Conservation (phyloP, 2,329 filamentous ascomycete species). For the Colletotrichum scovillei region DNA sequence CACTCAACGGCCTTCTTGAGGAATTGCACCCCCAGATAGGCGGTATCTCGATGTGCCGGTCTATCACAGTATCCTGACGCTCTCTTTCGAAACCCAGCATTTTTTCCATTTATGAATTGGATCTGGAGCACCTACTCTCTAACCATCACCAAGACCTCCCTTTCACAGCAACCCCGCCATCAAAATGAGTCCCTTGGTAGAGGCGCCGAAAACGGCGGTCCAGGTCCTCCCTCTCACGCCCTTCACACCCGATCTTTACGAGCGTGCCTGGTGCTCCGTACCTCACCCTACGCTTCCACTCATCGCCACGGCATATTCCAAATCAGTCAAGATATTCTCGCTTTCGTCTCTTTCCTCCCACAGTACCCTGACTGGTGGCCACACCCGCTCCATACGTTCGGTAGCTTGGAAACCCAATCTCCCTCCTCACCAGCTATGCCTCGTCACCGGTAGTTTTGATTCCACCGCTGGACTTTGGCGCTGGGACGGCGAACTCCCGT, state of each 20-base stretch:
- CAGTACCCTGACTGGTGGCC: slow-evolving; percentile 84
- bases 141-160: background rate
- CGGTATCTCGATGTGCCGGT: background rate
- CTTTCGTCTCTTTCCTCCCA: slow-evolving; percentile 83
- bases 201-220: slow-evolving; percentile 27
- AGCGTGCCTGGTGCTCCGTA: slow-evolving; percentile 86
- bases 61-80: background rate
- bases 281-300: slow-evolving; percentile 90
- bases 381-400: slow-evolving; percentile 88
- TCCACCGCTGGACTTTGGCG: slow-evolving; percentile 89
- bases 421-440: slow-evolving; percentile 72
- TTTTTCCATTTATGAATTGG: background rate
- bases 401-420: slow-evolving; percentile 83
- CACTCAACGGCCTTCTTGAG: background rate
- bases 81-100: background rate
- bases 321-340: slow-evolving; percentile 90
- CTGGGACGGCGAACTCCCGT: slow-evolving; percentile 61
- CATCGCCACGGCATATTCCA: slow-evolving; percentile 88
- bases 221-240: slow-evolving; percentile 58
- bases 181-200: slow-evolving; percentile 17
- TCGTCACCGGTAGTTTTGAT: slow-evolving; percentile 95
- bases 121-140: background rate
- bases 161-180: background rate
- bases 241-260: slow-evolving; percentile 67
- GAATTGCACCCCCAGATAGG: background rate